A percentile compares a stretch with the other conserved stretches of the same genome.
These are phyloP conservation scores for Linnemannia schmuckeri DNA, from an alignment of 192 early-diverging fungal species.

Conservation along the genomic window DNA sequence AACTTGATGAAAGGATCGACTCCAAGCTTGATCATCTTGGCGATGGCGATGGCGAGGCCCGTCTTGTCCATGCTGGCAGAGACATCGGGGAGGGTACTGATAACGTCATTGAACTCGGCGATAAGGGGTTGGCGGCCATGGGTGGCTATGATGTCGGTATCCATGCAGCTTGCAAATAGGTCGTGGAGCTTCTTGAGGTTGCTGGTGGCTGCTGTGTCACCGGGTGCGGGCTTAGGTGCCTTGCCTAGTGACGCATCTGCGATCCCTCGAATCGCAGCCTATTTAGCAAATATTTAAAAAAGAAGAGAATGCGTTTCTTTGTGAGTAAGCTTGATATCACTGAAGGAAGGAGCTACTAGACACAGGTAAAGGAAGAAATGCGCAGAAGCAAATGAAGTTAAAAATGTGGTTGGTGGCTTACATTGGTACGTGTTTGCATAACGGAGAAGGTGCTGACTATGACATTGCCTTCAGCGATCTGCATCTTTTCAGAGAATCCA, in stretches of 20 bases:
- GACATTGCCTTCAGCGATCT: background rate
- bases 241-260: background rate
- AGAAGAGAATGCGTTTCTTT: background rate
- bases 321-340: background rate
- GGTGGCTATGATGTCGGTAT: background rate
- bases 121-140: background rate
- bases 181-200: background rate
- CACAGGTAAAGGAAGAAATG: no score
- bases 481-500: background rate
- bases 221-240: background rate
- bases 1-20: background rate
- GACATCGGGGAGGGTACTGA: background rate
- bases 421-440: background rate
- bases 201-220: background rate
- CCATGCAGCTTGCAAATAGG: background rate
- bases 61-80: background rate
- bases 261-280: background rate
- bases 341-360: no score
- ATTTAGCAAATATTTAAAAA: background rate
- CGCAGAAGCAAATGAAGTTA: no score
- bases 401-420: background rate
- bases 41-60: background rate
- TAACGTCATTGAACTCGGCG: background rate
- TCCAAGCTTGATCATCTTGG: background rate
- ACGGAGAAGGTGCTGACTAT: background rate